Evolutionary conservation across 768 basidiomycete genomes (phyloP).

Genomic region (Coprinellus micaceus): DNA sequence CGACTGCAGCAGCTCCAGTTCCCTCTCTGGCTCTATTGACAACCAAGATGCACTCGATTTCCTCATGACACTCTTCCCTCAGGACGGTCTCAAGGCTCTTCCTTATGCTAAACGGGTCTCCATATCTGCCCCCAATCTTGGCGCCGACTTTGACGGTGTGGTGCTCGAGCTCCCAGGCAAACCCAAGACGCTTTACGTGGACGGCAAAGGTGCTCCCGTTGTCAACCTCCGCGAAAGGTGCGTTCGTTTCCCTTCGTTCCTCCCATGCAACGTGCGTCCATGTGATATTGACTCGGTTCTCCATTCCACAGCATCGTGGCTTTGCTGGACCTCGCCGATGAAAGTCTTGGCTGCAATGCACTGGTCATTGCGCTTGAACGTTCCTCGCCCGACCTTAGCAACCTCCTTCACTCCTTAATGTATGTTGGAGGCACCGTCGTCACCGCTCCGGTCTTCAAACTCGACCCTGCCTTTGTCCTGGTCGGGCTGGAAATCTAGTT

Average conservation of each 20-base stretch:
- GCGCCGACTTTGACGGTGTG: slow-evolving; percentile 70
- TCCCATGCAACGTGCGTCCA: slow-evolving; percentile 1
- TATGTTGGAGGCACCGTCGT: slow-evolving; percentile 88
- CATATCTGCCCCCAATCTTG: slow-evolving; percentile 66
- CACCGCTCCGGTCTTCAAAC: slow-evolving; percentile 73
- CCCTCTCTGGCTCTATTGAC: slow-evolving; percentile 39
- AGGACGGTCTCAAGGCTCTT: slow-evolving; percentile 60
- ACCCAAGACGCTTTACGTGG: slow-evolving; percentile 77
- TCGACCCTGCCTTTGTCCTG: slow-evolving; percentile 74
- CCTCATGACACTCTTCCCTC: slow-evolving; percentile 75
- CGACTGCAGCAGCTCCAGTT: slow-evolving; percentile 36
- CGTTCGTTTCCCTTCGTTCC: slow-evolving; percentile 13
- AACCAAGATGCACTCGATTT: slow-evolving; percentile 72
- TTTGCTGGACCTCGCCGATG: slow-evolving; percentile 83
- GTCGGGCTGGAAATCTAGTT: slow-evolving; percentile 83
- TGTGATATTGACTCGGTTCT: slow-evolving; percentile 10
- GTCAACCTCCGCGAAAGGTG: slow-evolving; percentile 84
- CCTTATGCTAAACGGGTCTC: slow-evolving; percentile 73
- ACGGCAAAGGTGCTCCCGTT: slow-evolving; percentile 75
- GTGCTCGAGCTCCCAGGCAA: slow-evolving; percentile 70
- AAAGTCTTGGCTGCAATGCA: slow-evolving; percentile 71
- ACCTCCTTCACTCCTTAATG: slow-evolving; percentile 84
- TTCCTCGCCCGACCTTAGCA: slow-evolving; percentile 63
- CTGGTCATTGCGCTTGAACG: slow-evolving; percentile 80
- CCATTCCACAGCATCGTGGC: slow-evolving; percentile 64